These are phyloP conservation scores for Fraxinus sp. DNA, from an alignment of 305 asterid genomes.

Conservation along the genomic window DNA sequence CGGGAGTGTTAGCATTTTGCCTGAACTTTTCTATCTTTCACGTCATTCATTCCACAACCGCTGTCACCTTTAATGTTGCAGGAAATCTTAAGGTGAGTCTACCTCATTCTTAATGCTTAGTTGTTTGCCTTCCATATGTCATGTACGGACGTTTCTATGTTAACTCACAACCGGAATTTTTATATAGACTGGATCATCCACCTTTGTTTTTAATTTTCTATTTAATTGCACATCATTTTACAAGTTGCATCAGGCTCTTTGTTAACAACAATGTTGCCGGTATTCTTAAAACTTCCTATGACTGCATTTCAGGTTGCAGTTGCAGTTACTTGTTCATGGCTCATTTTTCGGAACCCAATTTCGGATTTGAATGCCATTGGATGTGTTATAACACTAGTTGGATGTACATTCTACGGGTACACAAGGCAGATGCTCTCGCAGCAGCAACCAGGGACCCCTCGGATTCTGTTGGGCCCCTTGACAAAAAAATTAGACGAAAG, in stretches of 20 bases:
- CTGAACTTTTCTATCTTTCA: constrained; percentile 82
- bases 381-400: not conserved
- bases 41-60: constrained; percentile 88
- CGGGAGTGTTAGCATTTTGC: constrained; percentile 78
- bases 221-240: not conserved
- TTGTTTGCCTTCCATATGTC: not conserved
- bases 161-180: not conserved
- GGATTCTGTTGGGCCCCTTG: not conserved
- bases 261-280: not conserved
- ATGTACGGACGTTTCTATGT: not conserved
- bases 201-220: not conserved
- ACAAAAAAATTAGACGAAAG: constrained; percentile 50
- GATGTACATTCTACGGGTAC: not conserved
- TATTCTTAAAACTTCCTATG: not conserved
- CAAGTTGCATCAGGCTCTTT: not conserved
- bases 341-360: not conserved
- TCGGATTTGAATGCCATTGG: not conserved
- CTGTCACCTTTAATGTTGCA: constrained; percentile 88
- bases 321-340: not conserved
- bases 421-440: no score
- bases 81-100: constrained; percentile 77
- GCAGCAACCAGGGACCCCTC: not conserved
- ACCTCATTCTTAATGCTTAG: not conserved
- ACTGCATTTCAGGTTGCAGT: not conserved
- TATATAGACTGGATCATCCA: not conserved